Percentiles rank a stretch among this genome's conserved stretches.
phyloP scores from a whole-genome alignment of 1,139 yeast species.

The Magnusiomyces suaveolens region DNA sequence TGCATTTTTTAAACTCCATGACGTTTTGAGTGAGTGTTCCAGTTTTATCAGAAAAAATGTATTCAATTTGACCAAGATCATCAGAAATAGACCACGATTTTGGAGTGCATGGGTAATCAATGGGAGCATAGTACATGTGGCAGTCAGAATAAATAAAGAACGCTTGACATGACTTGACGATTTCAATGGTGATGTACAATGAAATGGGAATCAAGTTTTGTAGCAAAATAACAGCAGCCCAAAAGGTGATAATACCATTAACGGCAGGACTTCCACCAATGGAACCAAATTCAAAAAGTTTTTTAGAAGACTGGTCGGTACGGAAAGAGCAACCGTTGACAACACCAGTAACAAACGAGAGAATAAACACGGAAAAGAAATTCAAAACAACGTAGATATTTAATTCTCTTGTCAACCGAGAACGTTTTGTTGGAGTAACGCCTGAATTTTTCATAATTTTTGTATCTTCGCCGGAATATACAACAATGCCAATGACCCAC shows the following conservation, averaged over 20 bases:
- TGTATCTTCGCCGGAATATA: conserved; percentile 84
- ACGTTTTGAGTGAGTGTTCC: conserved; percentile 95
- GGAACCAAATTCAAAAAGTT: conserved; percentile 62
- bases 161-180: conserved; percentile 89
- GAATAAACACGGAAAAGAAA: conserved; percentile 59
- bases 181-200: conserved; percentile 86
- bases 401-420: conserved; percentile 73
- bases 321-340: conserved; percentile 65
- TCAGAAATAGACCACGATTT: conserved; percentile 96
- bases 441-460: conserved; percentile 93
- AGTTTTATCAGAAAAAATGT: conserved; percentile 90
- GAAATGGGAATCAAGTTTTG: conserved; percentile 94
- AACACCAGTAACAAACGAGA: conserved; percentile 77
- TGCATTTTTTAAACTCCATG: conserved; percentile 92
- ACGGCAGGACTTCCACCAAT: conserved; percentile 57
- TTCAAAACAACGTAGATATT: conserved; percentile 74
- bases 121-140: conserved; percentile 70
- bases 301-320: conserved; percentile 45
- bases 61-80: conserved; percentile 94
- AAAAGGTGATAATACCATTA: conserved; percentile 77
- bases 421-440: conserved; percentile 78
- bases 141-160: conserved; percentile 84
- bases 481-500: conserved; percentile 85
- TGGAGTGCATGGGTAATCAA: conserved; percentile 93
- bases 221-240: conserved; percentile 80